Conservation (phyloP, 768 basidiomycete genomes). For the Tulasnella sp. region DNA sequence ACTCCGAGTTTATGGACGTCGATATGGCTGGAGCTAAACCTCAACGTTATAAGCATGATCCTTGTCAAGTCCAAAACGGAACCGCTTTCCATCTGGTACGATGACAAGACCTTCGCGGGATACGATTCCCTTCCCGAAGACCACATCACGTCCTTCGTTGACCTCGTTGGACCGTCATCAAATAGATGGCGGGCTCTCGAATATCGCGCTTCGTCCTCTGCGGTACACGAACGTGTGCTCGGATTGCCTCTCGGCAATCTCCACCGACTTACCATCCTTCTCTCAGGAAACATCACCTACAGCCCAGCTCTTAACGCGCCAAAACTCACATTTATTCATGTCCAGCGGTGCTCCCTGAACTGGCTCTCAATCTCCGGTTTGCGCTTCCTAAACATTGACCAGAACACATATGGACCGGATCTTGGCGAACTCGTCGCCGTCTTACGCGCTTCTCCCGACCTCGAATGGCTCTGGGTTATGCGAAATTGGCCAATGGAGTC, state of each 20-base stretch:
- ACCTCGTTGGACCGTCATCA: not conserved
- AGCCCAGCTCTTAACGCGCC: not conserved
- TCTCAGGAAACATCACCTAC: not conserved
- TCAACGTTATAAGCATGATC: not conserved
- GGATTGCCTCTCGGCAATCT: not conserved
- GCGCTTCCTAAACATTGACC: not conserved
- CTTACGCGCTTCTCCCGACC: not conserved
- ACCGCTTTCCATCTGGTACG: not conserved
- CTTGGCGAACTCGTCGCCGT: not conserved
- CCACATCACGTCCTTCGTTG: not conserved
- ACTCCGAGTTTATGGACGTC: not conserved
- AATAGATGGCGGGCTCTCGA: not conserved
- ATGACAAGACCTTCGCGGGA: not conserved
- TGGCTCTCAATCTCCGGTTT: not conserved
- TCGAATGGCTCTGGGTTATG: not conserved
- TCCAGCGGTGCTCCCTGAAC: not conserved
- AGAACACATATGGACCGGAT: not conserved
- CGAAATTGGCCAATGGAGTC: not conserved
- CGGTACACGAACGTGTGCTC: not conserved
- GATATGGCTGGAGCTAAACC: not conserved
- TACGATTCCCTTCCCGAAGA: not conserved
- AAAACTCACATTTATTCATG: not conserved
- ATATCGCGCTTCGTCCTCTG: not conserved
- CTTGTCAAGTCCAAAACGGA: not conserved
- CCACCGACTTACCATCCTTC: not conserved